Percentiles rank a stretch among this genome's conserved stretches.
phyloP scores from a whole-genome alignment of 1,139 yeast species.

The Lodderomyces margitis region DNA sequence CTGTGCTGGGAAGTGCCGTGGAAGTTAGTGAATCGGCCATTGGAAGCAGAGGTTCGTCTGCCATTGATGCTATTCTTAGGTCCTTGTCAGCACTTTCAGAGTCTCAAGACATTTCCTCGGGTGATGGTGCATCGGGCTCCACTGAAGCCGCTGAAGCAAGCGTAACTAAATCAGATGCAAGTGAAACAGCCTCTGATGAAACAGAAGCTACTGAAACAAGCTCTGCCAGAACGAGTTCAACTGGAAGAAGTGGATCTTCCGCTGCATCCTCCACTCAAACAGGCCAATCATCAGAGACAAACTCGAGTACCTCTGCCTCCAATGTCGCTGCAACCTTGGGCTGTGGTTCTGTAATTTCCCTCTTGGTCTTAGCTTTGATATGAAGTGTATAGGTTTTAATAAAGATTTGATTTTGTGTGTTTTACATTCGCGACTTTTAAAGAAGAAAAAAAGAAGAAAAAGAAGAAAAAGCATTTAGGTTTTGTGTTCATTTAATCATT shows the following conservation, averaged over 20 bases:
- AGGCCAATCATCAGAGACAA: background rate
- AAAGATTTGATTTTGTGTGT: background rate
- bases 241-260: background rate
- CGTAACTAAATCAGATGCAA: background rate
- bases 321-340: constrained; percentile 9
- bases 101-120: background rate
- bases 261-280: background rate
- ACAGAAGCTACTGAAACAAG: background rate
- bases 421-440: background rate
- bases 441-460: background rate
- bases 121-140: background rate
- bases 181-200: background rate
- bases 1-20: background rate
- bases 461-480: background rate
- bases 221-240: background rate
- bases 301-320: constrained; percentile 3
- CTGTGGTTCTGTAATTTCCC: constrained; percentile 9
- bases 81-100: constrained; percentile 5
- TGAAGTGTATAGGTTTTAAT: constrained; percentile 1
- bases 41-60: constrained; percentile 5
- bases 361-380: constrained; percentile 8
- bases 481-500: background rate
- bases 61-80: constrained; percentile 5
- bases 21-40: background rate
- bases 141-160: background rate